These are phyloP conservation scores for Pyronema domesticum DNA, from an alignment of 495 filamentous ascomycete species.

Conservation along the genomic window DNA sequence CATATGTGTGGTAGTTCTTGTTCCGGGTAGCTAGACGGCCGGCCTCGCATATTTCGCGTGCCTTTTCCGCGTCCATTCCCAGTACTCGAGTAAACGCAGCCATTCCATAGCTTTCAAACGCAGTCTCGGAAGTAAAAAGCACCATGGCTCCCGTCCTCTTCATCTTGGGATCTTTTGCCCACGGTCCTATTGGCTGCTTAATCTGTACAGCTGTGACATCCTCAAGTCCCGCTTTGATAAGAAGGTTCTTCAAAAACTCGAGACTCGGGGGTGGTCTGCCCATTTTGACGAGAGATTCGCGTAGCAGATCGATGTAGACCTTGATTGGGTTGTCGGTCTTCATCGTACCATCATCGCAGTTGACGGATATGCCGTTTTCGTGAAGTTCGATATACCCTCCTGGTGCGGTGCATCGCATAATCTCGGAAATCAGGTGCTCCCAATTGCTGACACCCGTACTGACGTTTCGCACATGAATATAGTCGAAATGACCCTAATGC, in stretches of 20 bases:
- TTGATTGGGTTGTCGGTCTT: not conserved
- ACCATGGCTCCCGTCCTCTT: too few species aligned
- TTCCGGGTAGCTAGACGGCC: conserved; percentile 1
- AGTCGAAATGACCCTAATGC: conserved; percentile 33
- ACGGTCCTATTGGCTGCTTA: conserved; percentile 7
- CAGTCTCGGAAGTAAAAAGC: too few species aligned
- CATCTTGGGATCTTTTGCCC: conserved; percentile 9
- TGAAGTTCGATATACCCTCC: not conserved
- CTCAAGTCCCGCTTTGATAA: conserved; percentile 24
- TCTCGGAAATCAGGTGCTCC: conserved; percentile 28
- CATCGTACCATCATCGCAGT: conserved; percentile 26
- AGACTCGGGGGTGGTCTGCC: conserved; percentile 1
- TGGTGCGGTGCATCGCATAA: conserved; percentile 10
- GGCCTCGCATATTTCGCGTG: not conserved
- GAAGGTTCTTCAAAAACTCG: conserved; percentile 1
- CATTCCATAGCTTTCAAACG: conserved; percentile 4
- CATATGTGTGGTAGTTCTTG: conserved; percentile 4
- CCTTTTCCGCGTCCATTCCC: conserved; percentile 3
- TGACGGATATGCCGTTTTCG: not conserved
- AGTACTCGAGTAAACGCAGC: conserved; percentile 6
- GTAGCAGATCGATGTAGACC: not conserved
- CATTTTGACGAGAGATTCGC: not conserved
- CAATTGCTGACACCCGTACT: conserved; percentile 32
- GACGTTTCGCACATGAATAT: conserved; percentile 35
- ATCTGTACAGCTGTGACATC: conserved; percentile 15